These are phyloP conservation scores for Ganoderma lingzhi DNA, from an alignment of 1,284 basidiomycete genomes.

Conservation along the genomic window DNA sequence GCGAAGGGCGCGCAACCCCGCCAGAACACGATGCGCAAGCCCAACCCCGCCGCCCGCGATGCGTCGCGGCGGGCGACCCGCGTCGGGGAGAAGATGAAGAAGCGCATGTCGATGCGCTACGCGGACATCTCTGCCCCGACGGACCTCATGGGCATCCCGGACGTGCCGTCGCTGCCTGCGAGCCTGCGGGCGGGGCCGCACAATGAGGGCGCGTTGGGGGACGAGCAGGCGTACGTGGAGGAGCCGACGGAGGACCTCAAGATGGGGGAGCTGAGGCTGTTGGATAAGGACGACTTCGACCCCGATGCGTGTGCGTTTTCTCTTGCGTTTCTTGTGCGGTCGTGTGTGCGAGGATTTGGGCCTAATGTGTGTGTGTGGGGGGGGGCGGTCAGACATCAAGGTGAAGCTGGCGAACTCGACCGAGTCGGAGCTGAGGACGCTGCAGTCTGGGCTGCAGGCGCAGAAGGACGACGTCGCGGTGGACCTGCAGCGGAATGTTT, in stretches of 20 bases:
- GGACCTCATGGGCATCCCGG: constrained; percentile 58
- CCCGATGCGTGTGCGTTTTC: constrained; percentile 78
- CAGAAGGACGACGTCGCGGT: constrained; percentile 72
- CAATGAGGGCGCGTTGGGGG: constrained; percentile 25
- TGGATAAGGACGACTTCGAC: constrained; percentile 83
- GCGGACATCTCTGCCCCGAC: constrained; percentile 79
- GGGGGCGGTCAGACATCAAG: constrained; percentile 64
- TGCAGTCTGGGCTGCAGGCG: constrained; percentile 74
- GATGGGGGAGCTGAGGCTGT: constrained; percentile 64
- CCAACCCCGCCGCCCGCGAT: constrained; percentile 30
- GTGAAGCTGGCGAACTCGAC: constrained; percentile 82
- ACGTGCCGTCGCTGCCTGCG: constrained; percentile 55
- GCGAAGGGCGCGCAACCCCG: constrained; percentile 36
- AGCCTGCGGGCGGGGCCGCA: constrained; percentile 38
- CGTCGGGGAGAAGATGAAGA: constrained; percentile 93
- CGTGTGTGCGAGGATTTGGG: neutral
- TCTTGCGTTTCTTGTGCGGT: neutral
- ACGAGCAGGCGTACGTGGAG: constrained; percentile 43
- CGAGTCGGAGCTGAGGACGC: constrained; percentile 75
- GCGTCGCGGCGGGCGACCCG: constrained; percentile 65
- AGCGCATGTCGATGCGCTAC: constrained; percentile 92
- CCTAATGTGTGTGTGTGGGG: neutral
- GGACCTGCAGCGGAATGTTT: constrained; percentile 85
- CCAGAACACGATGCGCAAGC: constrained; percentile 26
- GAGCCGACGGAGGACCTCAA: constrained; percentile 58